Evolutionary conservation across 306 rosid genomes (phyloP).

Genomic region (Gastrolobium villosum): DNA sequence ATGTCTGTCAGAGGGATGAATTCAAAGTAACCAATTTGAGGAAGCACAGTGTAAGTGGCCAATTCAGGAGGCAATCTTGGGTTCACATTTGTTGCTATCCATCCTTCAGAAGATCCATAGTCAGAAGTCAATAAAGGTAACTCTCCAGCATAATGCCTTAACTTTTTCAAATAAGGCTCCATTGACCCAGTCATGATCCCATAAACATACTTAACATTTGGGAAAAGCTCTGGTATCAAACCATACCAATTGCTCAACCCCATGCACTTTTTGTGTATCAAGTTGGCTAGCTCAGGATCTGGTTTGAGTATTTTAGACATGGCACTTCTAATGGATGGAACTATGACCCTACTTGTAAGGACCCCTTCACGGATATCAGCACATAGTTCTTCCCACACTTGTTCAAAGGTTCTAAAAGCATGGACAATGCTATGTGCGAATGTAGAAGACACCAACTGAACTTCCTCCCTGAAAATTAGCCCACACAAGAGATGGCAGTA

Average conservation of each 20-base stretch:
- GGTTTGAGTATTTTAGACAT: conserved; percentile 81
- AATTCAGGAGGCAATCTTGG: conserved; percentile 75
- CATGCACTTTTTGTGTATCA: conserved; percentile 59
- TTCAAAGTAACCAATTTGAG: conserved; percentile 91
- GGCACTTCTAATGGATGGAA: conserved; percentile 62
- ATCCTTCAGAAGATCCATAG: conserved; percentile 96
- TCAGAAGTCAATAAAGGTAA: conserved; percentile 86
- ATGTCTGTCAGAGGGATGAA: conserved; percentile 68
- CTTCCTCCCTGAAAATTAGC: conserved; percentile 67
- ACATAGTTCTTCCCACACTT: conserved; percentile 81
- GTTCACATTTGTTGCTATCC: conserved; percentile 86
- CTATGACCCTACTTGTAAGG: conserved; percentile 62
- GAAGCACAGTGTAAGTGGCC: conserved; percentile 82
- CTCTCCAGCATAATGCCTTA: conserved; percentile 87
- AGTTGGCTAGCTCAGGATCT: conserved; percentile 78
- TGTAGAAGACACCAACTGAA: conserved; percentile 68
- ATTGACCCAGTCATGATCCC: conserved; percentile 97
- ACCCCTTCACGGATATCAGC: conserved; percentile 72
- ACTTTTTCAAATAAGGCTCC: conserved; percentile 79
- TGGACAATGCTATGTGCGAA: conserved; percentile 89
- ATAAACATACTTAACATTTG: conserved; percentile 76
- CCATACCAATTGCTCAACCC: conserved; percentile 89
- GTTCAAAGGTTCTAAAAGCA: conserved; percentile 83
- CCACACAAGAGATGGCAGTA: conserved; percentile 97
- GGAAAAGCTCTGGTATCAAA: conserved; percentile 81